Percentiles rank a stretch among this genome's conserved stretches.
phyloP scores from a whole-genome alignment of 345 rosid species.

The Pistacia vera region DNA sequence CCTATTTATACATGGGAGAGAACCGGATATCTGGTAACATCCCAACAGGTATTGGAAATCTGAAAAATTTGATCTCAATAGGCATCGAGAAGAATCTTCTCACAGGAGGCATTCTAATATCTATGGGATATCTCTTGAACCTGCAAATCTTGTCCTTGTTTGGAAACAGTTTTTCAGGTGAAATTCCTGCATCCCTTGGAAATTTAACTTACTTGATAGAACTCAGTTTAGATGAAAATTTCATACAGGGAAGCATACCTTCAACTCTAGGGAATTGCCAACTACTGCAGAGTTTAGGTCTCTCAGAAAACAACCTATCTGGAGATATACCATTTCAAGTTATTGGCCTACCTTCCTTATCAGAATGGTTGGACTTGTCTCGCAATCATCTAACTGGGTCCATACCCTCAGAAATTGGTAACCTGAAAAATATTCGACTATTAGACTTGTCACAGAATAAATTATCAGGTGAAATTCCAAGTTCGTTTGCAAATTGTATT shows the following conservation, averaged over 20 bases:
- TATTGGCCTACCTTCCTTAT: conserved; percentile 25
- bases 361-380: conserved; percentile 22
- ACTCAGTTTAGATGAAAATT: conserved; percentile 25
- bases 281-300: conserved; percentile 22
- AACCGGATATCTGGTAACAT: conserved; percentile 27
- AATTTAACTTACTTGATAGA: conserved; percentile 37
- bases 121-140: conserved; percentile 21
- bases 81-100: conserved; percentile 28
- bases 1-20: conserved; percentile 20
- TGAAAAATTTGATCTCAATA: conserved; percentile 11
- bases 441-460: conserved; percentile 29
- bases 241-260: conserved; percentile 42
- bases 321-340: conserved; percentile 25
- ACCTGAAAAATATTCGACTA: not conserved
- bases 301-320: conserved; percentile 12
- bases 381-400: conserved; percentile 17
- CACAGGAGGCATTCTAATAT: conserved; percentile 22
- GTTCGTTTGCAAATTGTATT: conserved; percentile 21
- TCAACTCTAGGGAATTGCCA: conserved; percentile 31
- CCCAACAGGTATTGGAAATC: conserved; percentile 13
- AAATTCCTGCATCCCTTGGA: conserved; percentile 44
- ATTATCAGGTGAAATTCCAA: conserved; percentile 34
- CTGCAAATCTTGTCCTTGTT: conserved; percentile 29
- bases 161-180: conserved; percentile 36
- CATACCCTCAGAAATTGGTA: conserved; percentile 21